Evolutionary conservation across 495 filamentous ascomycete species (phyloP).

Genomic region (Penicillium malachiteum): DNA sequence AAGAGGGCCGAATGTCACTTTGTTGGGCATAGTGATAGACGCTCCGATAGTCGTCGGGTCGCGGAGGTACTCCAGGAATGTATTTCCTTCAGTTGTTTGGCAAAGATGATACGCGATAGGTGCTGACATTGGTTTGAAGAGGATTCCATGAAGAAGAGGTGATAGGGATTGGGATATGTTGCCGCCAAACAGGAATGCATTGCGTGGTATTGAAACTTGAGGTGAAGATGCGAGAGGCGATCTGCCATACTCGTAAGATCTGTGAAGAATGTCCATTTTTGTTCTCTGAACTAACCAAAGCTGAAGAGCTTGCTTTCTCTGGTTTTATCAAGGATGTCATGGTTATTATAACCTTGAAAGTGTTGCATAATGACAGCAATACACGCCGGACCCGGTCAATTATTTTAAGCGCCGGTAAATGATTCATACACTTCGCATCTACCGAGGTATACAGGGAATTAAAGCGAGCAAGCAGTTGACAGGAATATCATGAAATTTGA

Average conservation of each 20-base stretch:
- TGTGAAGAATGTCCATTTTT: constrained; percentile 10
- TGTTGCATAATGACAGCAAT: too few relatives aligned
- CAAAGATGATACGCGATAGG: constrained; percentile 53
- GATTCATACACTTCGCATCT: not conserved
- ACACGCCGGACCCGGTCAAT: constrained; percentile 1
- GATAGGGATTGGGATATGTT: constrained; percentile 56
- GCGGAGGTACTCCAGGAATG: constrained; percentile 3
- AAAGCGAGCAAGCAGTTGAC: constrained; percentile 13
- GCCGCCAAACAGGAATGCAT: constrained; percentile 26
- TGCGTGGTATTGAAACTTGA: not conserved
- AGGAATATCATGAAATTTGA: constrained; percentile 1
- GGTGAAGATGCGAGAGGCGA: constrained; percentile 3
- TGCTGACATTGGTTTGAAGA: constrained; percentile 48
- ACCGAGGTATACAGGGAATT: not conserved
- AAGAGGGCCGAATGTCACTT: constrained; percentile 55
- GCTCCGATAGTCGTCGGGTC: constrained; percentile 37
- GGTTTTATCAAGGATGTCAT: too few relatives aligned
- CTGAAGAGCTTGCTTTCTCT: too few relatives aligned
- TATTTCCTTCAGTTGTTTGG: constrained; percentile 33
- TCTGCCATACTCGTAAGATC: constrained; percentile 9
- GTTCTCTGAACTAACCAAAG: not conserved
- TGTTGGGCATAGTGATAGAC: constrained; percentile 66
- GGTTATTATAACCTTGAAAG: not conserved
- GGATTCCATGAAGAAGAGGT: constrained; percentile 56
- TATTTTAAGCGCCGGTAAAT: not conserved